Evolutionary conservation across 2,329 filamentous ascomycete species (phyloP), one percentile per base, ranked within the genome.

Genomic region (Colletotrichum higginsianum): DNA sequence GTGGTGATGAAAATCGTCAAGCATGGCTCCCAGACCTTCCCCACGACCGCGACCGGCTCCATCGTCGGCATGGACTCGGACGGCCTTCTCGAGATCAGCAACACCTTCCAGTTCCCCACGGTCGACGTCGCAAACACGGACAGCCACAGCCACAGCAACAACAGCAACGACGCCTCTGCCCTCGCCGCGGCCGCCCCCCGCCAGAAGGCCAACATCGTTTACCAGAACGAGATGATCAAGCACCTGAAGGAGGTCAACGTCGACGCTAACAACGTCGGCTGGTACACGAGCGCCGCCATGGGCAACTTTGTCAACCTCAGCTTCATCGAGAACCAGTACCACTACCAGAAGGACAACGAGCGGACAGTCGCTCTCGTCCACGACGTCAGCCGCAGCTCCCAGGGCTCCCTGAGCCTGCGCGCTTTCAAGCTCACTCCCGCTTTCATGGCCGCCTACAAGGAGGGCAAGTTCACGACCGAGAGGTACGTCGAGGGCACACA

Each of bases 261-360:
- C 72, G 96, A 99, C 82, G 96, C 96, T 76, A 98, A 98, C 87
- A 97, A 94, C 79, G 94, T 97, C 72, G 96, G 96, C 79, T 99
- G 95, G 95, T 99, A 99, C 86, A 98, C 95, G 71, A 98, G 95
- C 86, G 94, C 95, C 75, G 98, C 95, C 83, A 97, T 99, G 94
- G 96, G 96, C 83, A 98, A 98, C 88, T 98, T 98, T 78, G 89
- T 98, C 87, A 98, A 95, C 87, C 84, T 93, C 80, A 94, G 93
- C 87, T 95, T 98, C 81, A 94, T 99, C 83, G 96, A 99, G 89
- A 99, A 98, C 87, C 95, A 98, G 84, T 95, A 91, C 85, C 93
- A 95, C 86, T 98, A 98, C 87, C 96, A 99, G 87, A 96, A 94
- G 83, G 94, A 97, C 78, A 97, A 98, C 82, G 94, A 96, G 84